These are phyloP conservation scores for Kodamaea ohmeri DNA, from an alignment of 1,139 yeast genomes.

Conservation along the genomic window DNA sequence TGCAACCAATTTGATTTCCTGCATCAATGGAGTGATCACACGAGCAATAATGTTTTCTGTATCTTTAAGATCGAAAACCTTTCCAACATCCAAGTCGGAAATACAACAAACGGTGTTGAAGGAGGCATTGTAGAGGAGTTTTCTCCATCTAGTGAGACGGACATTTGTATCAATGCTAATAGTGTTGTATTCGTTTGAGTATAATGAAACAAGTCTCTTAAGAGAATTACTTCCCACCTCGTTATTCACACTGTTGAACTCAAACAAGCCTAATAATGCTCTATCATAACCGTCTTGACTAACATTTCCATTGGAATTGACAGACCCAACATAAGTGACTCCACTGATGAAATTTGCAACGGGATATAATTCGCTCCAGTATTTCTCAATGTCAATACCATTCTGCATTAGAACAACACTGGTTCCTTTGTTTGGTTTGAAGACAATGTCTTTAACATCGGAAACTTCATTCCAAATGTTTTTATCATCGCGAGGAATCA, in stretches of 20 bases:
- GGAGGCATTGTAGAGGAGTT: constrained; percentile 66
- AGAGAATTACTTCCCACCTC: constrained; percentile 23
- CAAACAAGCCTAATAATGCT: constrained; percentile 55
- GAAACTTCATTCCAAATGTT: constrained; percentile 26
- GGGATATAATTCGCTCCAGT: constrained; percentile 52
- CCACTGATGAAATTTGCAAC: constrained; percentile 49
- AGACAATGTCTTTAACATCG: constrained; percentile 10
- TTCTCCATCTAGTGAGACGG: constrained; percentile 64
- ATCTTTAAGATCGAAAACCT: constrained; percentile 18
- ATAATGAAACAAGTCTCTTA: constrained; percentile 47
- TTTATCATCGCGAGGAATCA: constrained; percentile 23
- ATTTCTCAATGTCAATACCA: constrained; percentile 64
- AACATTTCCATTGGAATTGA: constrained; percentile 52
- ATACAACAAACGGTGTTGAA: constrained; percentile 62
- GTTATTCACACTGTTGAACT: constrained; percentile 16
- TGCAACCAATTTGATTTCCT: constrained; percentile 23
- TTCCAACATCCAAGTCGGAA: constrained; percentile 49
- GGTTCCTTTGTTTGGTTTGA: constrained; percentile 25
- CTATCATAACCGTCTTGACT: constrained; percentile 53
- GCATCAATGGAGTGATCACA: constrained; percentile 24
- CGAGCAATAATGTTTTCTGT: constrained; percentile 17
- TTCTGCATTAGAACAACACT: constrained; percentile 67
- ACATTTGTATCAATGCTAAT: constrained; percentile 48
- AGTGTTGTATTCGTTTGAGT: constrained; percentile 42
- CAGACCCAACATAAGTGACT: constrained; percentile 65